Percentiles rank a stretch among this genome's conserved stretches.
Evolutionary conservation across 192 early-diverging fungal genomes (phyloP).

Genomic region (Backusella morwellensis): DNA sequence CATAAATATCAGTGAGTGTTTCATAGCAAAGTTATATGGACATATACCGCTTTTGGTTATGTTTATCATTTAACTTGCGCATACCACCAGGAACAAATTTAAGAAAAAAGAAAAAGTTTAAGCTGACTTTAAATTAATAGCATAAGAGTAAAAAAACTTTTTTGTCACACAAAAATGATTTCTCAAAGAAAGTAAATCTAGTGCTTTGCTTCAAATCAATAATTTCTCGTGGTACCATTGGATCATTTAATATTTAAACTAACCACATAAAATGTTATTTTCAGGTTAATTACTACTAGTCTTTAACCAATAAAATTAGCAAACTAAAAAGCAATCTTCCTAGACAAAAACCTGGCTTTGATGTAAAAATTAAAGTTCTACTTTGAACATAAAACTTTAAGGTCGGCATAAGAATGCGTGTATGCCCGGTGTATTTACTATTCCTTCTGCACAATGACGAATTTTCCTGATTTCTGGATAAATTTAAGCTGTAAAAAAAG

Average conservation of each 20-base stretch:
- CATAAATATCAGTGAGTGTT: slow-evolving; percentile 1
- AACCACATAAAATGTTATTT: background rate
- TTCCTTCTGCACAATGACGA: too few species aligned
- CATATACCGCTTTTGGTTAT: slow-evolving; percentile 1
- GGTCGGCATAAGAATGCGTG: too few species aligned
- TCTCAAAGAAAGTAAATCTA: background rate
- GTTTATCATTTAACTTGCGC: background rate
- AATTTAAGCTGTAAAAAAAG: background rate
- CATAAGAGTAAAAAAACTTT: background rate
- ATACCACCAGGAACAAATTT: background rate
- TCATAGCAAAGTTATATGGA: background rate
- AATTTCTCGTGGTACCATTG: background rate
- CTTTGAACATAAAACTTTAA: too few species aligned
- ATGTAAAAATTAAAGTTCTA: too few species aligned
- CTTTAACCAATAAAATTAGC: background rate
- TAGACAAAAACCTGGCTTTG: too few species aligned
- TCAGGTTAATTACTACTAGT: background rate
- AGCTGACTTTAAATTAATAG: background rate
- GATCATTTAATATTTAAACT: background rate
- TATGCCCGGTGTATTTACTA: too few species aligned
- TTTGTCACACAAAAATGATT: background rate
- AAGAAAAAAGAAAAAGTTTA: background rate
- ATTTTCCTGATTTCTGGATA: background rate
- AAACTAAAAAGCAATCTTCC: too few species aligned
- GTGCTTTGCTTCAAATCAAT: background rate